Evolutionary conservation across 2,329 filamentous ascomycete species (phyloP).

Genomic region (Colletotrichum navitas): DNA sequence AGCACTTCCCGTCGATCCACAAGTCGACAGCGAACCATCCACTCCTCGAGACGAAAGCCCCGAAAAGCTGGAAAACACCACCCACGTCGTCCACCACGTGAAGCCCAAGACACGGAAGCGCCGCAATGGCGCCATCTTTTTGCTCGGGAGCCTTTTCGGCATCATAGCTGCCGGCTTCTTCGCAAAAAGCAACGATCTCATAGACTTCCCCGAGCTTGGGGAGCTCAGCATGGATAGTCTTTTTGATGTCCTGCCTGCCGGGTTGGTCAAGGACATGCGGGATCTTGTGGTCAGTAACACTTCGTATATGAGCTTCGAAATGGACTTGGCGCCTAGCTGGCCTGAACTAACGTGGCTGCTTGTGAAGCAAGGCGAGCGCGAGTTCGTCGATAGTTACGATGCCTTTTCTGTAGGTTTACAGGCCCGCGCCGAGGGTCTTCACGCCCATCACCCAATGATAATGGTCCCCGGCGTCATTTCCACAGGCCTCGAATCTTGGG

Average conservation of each 20-base stretch:
- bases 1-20: slow-evolving; percentile 46
- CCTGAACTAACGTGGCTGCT: slow-evolving; percentile 38
- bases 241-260: slow-evolving; percentile 88
- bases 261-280: slow-evolving; percentile 86
- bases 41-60: slow-evolving; percentile 52
- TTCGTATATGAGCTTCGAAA: slow-evolving; percentile 6
- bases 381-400: slow-evolving; percentile 87
- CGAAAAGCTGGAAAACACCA: slow-evolving; percentile 50
- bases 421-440: slow-evolving; percentile 82
- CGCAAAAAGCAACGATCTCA: slow-evolving; percentile 88
- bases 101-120: slow-evolving; percentile 73
- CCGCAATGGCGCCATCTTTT: slow-evolving; percentile 84
- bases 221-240: slow-evolving; percentile 88
- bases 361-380: slow-evolving; percentile 82
- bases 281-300: slow-evolving; percentile 78
- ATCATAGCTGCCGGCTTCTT: slow-evolving; percentile 91
- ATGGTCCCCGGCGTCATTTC: slow-evolving; percentile 99
- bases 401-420: slow-evolving; percentile 92
- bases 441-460: slow-evolving; percentile 88
- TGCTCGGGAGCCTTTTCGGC: slow-evolving; percentile 90
- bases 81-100: slow-evolving; percentile 57
- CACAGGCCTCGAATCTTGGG: slow-evolving; percentile 96
- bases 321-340: slow-evolving; percentile 4
- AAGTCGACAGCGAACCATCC: slow-evolving; percentile 42
- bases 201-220: slow-evolving; percentile 78